These are phyloP conservation scores for Fallopia convolvulus DNA, from an alignment of 148 eudicot genomes.

Conservation along the genomic window DNA sequence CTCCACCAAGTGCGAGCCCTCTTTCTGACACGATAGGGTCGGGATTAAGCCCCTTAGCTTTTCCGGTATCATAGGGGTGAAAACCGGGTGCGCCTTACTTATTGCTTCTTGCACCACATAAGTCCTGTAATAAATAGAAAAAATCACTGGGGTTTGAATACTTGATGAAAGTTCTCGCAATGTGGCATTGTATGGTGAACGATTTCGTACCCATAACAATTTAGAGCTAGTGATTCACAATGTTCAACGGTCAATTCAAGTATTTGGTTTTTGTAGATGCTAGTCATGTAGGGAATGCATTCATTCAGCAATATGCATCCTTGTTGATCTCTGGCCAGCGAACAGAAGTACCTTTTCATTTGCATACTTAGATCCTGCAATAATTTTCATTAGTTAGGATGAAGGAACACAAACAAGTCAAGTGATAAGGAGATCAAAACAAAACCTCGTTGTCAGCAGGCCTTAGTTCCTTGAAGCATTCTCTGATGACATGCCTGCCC, in stretches of 20 bases:
- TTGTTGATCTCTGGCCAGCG: background rate
- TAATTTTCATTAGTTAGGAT: background rate
- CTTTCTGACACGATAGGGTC: background rate
- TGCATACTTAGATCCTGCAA: background rate
- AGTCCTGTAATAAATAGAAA: background rate
- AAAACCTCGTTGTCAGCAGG: background rate
- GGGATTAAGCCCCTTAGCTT: background rate
- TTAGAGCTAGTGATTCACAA: background rate
- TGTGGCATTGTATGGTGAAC: background rate
- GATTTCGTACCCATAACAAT: background rate
- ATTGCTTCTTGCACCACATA: constrained; percentile 9
- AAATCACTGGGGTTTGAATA: background rate
- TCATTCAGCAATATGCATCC: constrained; percentile 6
- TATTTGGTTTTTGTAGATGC: background rate
- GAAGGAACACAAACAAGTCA: background rate
- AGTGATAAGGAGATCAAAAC: no score
- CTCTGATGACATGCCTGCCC: background rate
- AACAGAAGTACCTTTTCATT: background rate
- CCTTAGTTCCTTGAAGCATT: background rate
- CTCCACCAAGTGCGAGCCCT: constrained; percentile 7
- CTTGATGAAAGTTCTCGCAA: background rate
- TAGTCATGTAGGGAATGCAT: background rate
- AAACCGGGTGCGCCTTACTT: background rate
- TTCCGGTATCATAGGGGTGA: background rate
- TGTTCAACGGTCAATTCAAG: background rate